A percentile compares a stretch with the other conserved stretches of the same genome.
These are phyloP conservation scores for Xylaria polymorpha DNA, from an alignment of 2,329 filamentous ascomycete genomes.

Conservation along the genomic window DNA sequence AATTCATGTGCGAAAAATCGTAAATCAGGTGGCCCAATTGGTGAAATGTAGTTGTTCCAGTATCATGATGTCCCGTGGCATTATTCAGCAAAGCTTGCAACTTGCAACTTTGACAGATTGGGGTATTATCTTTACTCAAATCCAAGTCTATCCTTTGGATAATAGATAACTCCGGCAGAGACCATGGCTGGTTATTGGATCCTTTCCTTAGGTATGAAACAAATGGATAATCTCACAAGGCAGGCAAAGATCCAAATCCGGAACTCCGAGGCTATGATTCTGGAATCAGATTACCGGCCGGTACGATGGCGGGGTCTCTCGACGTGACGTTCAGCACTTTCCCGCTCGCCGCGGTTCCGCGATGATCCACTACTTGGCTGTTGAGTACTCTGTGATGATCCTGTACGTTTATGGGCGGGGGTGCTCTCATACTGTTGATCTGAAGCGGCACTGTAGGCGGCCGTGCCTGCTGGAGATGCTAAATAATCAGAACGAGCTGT, in stretches of 20 bases:
- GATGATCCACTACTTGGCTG: conserved; percentile 49
- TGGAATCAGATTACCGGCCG: conserved; percentile 46
- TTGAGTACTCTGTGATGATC: conserved; percentile 48
- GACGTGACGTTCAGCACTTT: conserved; percentile 49
- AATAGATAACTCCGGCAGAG: conserved; percentile 46
- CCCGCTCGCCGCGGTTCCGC: conserved; percentile 48
- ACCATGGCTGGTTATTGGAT: conserved; percentile 44
- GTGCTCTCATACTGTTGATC: conserved; percentile 65
- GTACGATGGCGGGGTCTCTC: conserved; percentile 45
- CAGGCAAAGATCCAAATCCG: conserved; percentile 38
- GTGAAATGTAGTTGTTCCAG: conserved; percentile 40
- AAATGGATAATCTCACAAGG: conserved; percentile 44
- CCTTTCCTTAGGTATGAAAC: conserved; percentile 50
- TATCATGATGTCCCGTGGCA: conserved; percentile 45
- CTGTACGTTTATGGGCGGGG: conserved; percentile 52
- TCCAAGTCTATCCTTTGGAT: conserved; percentile 50
- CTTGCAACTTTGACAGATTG: conserved; percentile 51
- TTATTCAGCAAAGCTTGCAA: conserved; percentile 50
- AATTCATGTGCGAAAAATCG: conserved; percentile 48
- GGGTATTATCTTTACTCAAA: conserved; percentile 47
- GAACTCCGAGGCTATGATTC: conserved; percentile 42
- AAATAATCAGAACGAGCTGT: conserved; percentile 59
- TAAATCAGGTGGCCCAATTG: conserved; percentile 43
- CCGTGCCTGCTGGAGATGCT: conserved; percentile 64
- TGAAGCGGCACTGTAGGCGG: conserved; percentile 57